Conservation (phyloP, 2,329 filamentous ascomycete species). For the Penicillium sp. region DNA sequence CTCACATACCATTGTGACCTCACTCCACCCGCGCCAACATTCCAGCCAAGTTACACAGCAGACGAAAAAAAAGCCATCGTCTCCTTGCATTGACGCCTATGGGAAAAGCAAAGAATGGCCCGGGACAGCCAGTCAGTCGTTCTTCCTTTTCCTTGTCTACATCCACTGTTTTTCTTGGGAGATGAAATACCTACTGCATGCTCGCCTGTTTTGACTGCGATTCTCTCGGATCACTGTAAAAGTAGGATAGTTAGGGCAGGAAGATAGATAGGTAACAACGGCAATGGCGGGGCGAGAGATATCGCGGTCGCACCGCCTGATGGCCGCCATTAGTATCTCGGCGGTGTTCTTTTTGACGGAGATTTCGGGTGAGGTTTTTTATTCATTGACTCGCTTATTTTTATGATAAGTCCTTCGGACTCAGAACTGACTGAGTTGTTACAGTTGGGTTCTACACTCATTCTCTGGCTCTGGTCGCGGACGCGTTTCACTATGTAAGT, state of each 20-base stretch:
- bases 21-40: background rate
- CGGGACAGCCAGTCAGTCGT: background rate
- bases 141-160: background rate
- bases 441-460: constrained; percentile 70
- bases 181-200: too few species aligned
- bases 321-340: constrained; percentile 36
- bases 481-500: constrained; percentile 77
- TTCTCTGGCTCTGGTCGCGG: constrained; percentile 74
- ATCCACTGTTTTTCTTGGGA: background rate
- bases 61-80: constrained; percentile 3
- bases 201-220: background rate
- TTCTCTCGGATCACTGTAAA: background rate
- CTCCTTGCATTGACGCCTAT: background rate
- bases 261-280: background rate
- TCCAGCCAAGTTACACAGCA: constrained; percentile 24
- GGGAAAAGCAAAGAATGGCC: background rate
- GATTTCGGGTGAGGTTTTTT: constrained; percentile 32
- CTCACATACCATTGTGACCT: background rate
- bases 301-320: constrained; percentile 37
- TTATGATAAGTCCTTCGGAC: background rate
- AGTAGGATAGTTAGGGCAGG: background rate
- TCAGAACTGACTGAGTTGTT: background rate
- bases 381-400: background rate
- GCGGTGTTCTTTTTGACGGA: constrained; percentile 39
- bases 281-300: constrained; percentile 30